phyloP scores from a whole-genome alignment of 352 stramenopile genomes.

The Phytophthora pistaciae region DNA sequence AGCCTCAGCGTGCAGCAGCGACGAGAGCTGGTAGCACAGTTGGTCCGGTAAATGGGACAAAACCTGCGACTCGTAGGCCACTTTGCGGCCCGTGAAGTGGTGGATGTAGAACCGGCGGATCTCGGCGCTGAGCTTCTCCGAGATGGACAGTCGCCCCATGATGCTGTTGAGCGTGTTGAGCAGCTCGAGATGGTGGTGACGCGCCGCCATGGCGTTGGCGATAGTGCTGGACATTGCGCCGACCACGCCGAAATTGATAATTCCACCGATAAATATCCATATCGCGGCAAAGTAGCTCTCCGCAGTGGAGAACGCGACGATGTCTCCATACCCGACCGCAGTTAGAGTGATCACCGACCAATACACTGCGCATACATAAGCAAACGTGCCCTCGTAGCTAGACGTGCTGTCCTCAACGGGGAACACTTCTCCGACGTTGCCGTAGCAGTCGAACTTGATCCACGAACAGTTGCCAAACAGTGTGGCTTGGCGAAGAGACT shows the following conservation, averaged over 20 bases:
- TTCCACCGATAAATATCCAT: conserved; percentile 66
- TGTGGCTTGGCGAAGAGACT: conserved; percentile 61
- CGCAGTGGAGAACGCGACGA: conserved; percentile 68
- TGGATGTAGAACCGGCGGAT: conserved; percentile 78
- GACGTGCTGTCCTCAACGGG: conserved; percentile 36
- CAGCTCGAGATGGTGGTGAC: conserved; percentile 72
- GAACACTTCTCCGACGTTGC: conserved; percentile 48
- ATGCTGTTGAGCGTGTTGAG: conserved; percentile 65
- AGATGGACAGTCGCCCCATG: conserved; percentile 68
- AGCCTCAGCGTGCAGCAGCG: conserved; percentile 58
- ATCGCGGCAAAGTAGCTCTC: conserved; percentile 70
- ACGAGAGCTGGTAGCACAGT: conserved; percentile 72
- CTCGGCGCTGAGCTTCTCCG: conserved; percentile 49
- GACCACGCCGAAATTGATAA: conserved; percentile 81
- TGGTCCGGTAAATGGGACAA: conserved; percentile 66
- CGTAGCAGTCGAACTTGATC: conserved; percentile 71
- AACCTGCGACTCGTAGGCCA: conserved; percentile 68
- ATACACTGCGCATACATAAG: conserved; percentile 69
- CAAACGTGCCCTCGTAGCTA: conserved; percentile 55
- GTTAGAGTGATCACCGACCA: conserved; percentile 72
- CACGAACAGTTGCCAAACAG: conserved; percentile 63
- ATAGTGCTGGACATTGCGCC: conserved; percentile 79
- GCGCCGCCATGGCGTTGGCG: conserved; percentile 55
- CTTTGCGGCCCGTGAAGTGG: conserved; percentile 61
- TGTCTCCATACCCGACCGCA: conserved; percentile 71